Base-by-base conservation (phyloP, 192 early-diverging fungal genomes). In the Backusella luteola region DNA sequence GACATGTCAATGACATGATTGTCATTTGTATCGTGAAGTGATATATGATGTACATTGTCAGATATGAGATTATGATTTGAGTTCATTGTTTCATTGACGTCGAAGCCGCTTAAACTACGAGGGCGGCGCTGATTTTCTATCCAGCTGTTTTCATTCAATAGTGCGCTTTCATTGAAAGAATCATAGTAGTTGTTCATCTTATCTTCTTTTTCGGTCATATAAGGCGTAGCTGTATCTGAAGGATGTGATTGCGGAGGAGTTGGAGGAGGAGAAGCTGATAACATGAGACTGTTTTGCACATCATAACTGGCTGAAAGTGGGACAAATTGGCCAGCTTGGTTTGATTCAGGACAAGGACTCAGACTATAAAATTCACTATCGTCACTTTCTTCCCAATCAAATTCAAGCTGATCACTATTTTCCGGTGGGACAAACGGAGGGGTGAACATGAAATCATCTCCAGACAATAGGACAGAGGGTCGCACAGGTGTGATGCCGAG, bases 401-500 rank as follows among this genome's bases (percentile, higher is more conserved):
- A 59, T 8, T 66, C 32, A 39, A 9, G 39, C 35, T 67, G 34
- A 1, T 36, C 34, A 12, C 17, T n/a, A 49, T 49, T 34, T 34
- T 53, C 52, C 5, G 42, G 53, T 7, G 19, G 42, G 6, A 49
- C 34, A 26, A 80, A 42, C 1, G 80, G 76, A 15, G 80, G 80
- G 1, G 80, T 81, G 32, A 77, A 81, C 80, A 81, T 81, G 23
- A 75, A 81, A 21, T 81, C 75, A 39, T 81, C 80, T 21, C 76
- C 73, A 32, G 80, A 73, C 8, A 81, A 34, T n/a, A 77, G 12
- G 3, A 81, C 80, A 17, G 56, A 44, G 4, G 80, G 80, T 21
- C 38, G 69, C 6, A 71, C 69, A 42, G 56, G 38, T 23, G 52
- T 35, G 26, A 81, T 71, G 4, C 75, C 80, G 6, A 81, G 42